Evolutionary conservation across 768 basidiomycete species (phyloP).

Genomic region (Termitomyces sp.): DNA sequence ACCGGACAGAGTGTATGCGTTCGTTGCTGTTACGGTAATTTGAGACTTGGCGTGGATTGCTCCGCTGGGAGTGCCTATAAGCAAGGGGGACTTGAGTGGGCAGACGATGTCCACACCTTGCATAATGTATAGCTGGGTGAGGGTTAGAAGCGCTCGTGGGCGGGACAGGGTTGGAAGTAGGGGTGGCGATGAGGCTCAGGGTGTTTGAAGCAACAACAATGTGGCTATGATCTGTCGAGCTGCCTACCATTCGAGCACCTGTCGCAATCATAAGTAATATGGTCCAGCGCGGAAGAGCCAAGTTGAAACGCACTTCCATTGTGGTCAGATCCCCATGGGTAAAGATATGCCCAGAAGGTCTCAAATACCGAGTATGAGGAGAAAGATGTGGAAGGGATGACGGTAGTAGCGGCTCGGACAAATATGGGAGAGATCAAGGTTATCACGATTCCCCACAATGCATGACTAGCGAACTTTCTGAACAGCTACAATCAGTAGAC

Average conservation of each 20-base stretch:
- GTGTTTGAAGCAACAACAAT: conserved; percentile 37
- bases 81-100: background rate
- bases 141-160: conserved; percentile 41
- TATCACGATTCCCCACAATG: conserved; percentile 10
- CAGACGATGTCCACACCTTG: conserved; percentile 24
- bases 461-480: conserved; percentile 7
- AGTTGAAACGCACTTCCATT: conserved; percentile 33
- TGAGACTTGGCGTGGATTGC: conserved; percentile 41
- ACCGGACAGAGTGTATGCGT: conserved; percentile 38
- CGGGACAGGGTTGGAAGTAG: conserved; percentile 35
- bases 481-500: background rate
- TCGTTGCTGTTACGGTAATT: conserved; percentile 37
- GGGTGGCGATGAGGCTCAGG: conserved; percentile 40
- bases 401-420: conserved; percentile 31
- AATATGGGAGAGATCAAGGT: conserved; percentile 15
- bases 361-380: conserved; percentile 37
- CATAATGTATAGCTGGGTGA: conserved; percentile 42
- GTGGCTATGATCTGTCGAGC: conserved; percentile 37
- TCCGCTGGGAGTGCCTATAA: conserved; percentile 23
- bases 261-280: background rate
- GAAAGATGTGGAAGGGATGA: conserved; percentile 41
- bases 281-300: background rate
- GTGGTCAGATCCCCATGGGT: conserved; percentile 48
- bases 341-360: conserved; percentile 41
- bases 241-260: conserved; percentile 45